A percentile compares a stretch with the other conserved stretches of the same genome.
These are phyloP conservation scores for Podosphaera aphanis DNA, from an alignment of 2,329 filamentous ascomycete genomes.

Conservation along the genomic window DNA sequence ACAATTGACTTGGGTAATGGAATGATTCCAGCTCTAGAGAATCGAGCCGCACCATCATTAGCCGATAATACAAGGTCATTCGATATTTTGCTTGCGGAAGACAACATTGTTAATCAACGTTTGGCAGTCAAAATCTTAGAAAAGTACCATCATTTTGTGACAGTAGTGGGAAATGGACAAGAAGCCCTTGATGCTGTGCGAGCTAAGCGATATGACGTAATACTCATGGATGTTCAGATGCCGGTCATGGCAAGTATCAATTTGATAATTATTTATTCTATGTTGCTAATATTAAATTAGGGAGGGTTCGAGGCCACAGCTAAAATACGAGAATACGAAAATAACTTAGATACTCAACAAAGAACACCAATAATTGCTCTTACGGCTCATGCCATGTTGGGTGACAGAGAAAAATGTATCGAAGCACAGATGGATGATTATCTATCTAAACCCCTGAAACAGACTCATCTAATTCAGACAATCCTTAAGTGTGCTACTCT, in stretches of 20 bases:
- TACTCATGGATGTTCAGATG: constrained; percentile 99
- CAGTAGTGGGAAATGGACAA: constrained; percentile 81
- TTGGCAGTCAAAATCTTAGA: constrained; percentile 90
- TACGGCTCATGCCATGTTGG: constrained; percentile 95
- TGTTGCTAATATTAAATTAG: constrained; percentile 23
- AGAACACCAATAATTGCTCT: constrained; percentile 89
- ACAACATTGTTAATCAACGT: constrained; percentile 93
- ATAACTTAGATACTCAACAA: constrained; percentile 44
- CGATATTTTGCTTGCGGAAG: constrained; percentile 83
- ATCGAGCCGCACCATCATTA: constrained; percentile 70
- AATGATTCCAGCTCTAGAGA: constrained; percentile 86
- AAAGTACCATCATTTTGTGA: constrained; percentile 83
- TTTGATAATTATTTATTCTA: neutral
- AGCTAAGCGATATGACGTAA: constrained; percentile 79
- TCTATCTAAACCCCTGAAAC: constrained; percentile 83
- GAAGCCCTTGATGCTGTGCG: constrained; percentile 87
- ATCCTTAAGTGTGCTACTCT: constrained; percentile 92
- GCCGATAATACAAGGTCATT: constrained; percentile 90
- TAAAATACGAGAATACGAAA: constrained; percentile 90
- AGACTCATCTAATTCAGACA: constrained; percentile 92
- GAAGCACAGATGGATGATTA: constrained; percentile 99
- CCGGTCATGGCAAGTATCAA: constrained; percentile 61
- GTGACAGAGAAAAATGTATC: constrained; percentile 92
- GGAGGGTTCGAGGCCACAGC: constrained; percentile 92
- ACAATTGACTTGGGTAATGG: constrained; percentile 88